Base-by-base conservation (phyloP, 139 green algal species). In the Micractinium conductrix region DNA sequence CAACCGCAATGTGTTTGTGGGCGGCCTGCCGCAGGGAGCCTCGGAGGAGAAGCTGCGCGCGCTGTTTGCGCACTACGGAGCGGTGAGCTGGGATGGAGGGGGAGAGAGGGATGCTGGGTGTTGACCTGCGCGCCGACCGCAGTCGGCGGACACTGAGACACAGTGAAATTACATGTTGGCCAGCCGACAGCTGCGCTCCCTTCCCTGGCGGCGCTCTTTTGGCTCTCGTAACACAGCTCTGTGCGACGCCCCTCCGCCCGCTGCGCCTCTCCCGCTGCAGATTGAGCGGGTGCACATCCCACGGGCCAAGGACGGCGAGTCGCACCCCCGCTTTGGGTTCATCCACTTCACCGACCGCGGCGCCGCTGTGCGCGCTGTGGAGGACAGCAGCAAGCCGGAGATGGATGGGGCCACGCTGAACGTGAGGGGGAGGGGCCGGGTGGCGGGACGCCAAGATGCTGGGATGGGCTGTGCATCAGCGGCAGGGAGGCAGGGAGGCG, bases 311-410 rank as follows among this genome's bases (percentile, higher is more conserved):
- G 83, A 94, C 42, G 86, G 86, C 50, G 87, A 86, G 45, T 84
- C 84, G 37, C 85, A 90, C 75, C 88, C 90, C 53, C 91, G 96
- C 73, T 98, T 95, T 84, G 94, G 91, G 12, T 98, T 98, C 80
- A 88, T 98, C 65, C 93, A 97, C 87, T 98, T 95, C 74, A 75
- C 43, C 48, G 95, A 98, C 35, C 89, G 94, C 9, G 43, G 75
- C 24, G 71, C 83, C 19, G 95, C 94, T 35, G 67, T 93, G 28
- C 79, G 89, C 19, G 94, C 94, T 17, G 79, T 94, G 16, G 86
- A 88, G 53, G 88, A 89, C 33, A 33, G 73, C 37, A 74, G 90
- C 65, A 90, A 89, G 86, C 88, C 85, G n/a, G 48, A 81, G 30
- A 58, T 96, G 79, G 89, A 90, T 10, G 92, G 88, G 62, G 88